Percentiles rank a stretch among this genome's conserved stretches.
Evolutionary conservation across 2,329 filamentous ascomycete genomes (phyloP).

Genomic region (Diaporthe sp.): DNA sequence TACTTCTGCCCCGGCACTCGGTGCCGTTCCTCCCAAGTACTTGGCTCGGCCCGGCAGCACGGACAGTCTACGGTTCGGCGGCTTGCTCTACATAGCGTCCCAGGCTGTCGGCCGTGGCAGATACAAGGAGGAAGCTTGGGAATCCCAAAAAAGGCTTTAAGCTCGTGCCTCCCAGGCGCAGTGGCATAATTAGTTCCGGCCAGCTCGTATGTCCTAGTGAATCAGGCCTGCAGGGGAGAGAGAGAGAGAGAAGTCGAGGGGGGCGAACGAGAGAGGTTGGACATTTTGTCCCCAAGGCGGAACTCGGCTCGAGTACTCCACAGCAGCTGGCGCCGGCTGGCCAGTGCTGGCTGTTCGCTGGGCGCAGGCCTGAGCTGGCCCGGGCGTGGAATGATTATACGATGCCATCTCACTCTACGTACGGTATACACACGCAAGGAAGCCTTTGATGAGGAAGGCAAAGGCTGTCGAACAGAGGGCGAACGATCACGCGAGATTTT

Average conservation of each 20-base stretch:
- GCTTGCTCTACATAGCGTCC: not conserved
- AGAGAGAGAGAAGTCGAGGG: not conserved
- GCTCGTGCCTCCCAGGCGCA: slow-evolving; percentile 22
- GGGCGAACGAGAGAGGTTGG: not conserved
- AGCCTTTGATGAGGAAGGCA: not conserved
- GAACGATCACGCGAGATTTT: not conserved
- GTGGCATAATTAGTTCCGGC: slow-evolving; percentile 15
- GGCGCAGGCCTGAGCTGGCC: not conserved
- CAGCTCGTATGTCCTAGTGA: slow-evolving; percentile 12
- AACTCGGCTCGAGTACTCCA: slow-evolving; percentile 15
- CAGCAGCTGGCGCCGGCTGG: slow-evolving; percentile 23
- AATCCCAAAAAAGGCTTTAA: slow-evolving; percentile 19
- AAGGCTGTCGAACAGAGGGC: not conserved
- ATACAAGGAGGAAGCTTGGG: slow-evolving; percentile 10
- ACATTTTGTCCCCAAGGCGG: not conserved
- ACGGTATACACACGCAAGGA: not conserved
- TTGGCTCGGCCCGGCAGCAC: not conserved
- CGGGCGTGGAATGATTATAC: not conserved
- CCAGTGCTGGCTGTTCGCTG: not conserved
- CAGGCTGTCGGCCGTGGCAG: slow-evolving; percentile 9
- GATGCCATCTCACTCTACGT: not conserved
- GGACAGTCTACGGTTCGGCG: slow-evolving; percentile 7
- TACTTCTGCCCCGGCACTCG: not conserved
- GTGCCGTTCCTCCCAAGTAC: not conserved
- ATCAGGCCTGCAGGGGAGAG: not conserved